Base-by-base conservation (phyloP, 495 filamentous ascomycete species). In the Clohesyomyces aquaticus region DNA sequence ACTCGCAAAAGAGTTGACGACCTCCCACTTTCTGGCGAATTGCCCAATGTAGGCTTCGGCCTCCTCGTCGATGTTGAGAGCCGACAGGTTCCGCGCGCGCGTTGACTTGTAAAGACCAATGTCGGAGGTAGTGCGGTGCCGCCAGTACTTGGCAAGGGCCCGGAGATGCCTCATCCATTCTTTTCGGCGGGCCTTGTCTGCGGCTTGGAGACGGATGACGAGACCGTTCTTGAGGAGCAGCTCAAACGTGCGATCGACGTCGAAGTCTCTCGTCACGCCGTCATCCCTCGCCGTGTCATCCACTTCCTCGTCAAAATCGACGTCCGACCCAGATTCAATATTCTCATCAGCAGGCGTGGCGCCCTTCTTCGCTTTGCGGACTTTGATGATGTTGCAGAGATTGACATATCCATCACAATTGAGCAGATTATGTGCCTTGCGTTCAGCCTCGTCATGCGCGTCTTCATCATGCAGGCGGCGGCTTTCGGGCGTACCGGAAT, bases 1-100 rank as follows among this genome's bases (percentile, higher is more conserved):
- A 2, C 83, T 88, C 21, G 88, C 86, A 58, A 81, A 79, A 1
- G 86, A 82, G 59, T 85, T 79, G 25, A 79, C 84, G 26, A 91
- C 87, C 70, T 91, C 88, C 88, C 88, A 91, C 63, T 90, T 90
- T 46, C 77, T 74, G 0, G 85, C 87, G 67, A 85, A 88, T 66
- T 88, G 86, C 11, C 88, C 88, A 19, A 91, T 71, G 29, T 81
- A 72, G 1, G 88, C 85, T 72, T 91, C 88, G 69, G 82, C 80
- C 59, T 87, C 83, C 68, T 91, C 88, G 63, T 91, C 88, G 51
- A 91, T 87, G 47, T 82, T 80, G 38, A 91, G 75, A 16, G 81
- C 71, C n/a, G 81, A 74, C 22, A 89, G 76, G 55, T 91, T 91
- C n/a, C 75, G 75, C 48, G 78, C 73, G 4, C 87, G 82, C 2